Base-by-base conservation (phyloP, 2,329 filamentous ascomycete species). In the Hypoxylon sp. region DNA sequence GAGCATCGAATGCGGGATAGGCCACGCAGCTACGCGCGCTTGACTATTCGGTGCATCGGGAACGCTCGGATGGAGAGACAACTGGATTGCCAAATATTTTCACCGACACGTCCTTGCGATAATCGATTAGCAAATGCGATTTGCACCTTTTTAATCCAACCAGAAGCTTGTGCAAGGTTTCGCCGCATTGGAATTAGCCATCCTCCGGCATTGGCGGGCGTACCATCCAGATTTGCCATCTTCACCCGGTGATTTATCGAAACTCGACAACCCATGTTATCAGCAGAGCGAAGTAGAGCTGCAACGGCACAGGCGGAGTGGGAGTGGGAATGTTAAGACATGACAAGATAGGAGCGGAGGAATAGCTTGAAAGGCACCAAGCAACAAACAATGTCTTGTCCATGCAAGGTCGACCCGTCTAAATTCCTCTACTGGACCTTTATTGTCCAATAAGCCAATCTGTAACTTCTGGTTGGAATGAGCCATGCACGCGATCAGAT, bases 401-500 rank as follows among this genome's bases (percentile, higher is more conserved):
- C 47, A 69, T 71, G 69, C 67, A 70, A 63, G 69, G 57, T 31
- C 59, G 35, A 62, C 60, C 66, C 59, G 46, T 64, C 52, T 48
- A 57, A 37, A 55, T 54, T 70, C 33, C 39, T 69, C 63, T 59
- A 48, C 48, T 66, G 58, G 66, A 44, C 29, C 31, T 48, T 51
- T 66, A 57, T 50, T 59, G 59, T 65, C 66, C 66, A 68, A 69
- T 69, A 35, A 59, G 55, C 42, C 33, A 10, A 50, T 47, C 39
- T 59, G 59, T 54, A 53, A 59, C 52, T 62, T 51, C 42, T 52
- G 26, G 60, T 66, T 59, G 69, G 53, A 44, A 44, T 44, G 39
- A 65, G 66, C 39, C 54, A 58, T 67, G 66, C 69, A 67, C 59
- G 65, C 68, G 69, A 71, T 69, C 66, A 70, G 61, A 64, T 70